Evolutionary conservation across 148 eudicot species (phyloP), one percentile per base, ranked within the genome.

Genomic region (Camellia lanceoleosa): DNA sequence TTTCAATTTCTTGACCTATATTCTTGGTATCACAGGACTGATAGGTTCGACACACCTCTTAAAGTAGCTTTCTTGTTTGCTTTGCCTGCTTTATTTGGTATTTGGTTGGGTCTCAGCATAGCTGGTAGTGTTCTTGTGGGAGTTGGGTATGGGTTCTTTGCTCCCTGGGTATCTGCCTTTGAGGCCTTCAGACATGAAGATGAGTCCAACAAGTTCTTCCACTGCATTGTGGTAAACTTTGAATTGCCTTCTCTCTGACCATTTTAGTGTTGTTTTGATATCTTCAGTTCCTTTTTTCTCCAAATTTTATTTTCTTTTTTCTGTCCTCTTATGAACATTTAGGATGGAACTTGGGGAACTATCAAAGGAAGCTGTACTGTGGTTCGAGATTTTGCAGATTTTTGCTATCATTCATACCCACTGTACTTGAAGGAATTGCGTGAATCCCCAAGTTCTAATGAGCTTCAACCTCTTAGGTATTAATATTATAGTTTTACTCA

Each of bases 341-440:
- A 95, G 99, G 98, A 95, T 84, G 99, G 99, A 81, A 95, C 97
- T 71, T 89, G 92, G 97, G 93, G 84, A 9, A 91, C 97, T 70
- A 76, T 95, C 77, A 88, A 87, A 83, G 97, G 94, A 62, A 93
- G 99, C 80, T 95, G 97, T 81, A 95, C 92, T 1, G 93, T 84
- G 19, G 99, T 93, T 78, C 89, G 90, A 13, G 99, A 95, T 89
- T 95, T 95, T 81, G 92, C 91, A 3, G 99, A 93, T 83, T 61
- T 93, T 63, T 93, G 98, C 83, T 80, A 89, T 69, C 92, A 92
- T 78, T 93, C 97, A 4, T 96, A 96, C 59, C 95, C 93, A 3
- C 76, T 89, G 78, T 92, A 88, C 85, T 84, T 93, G 82, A 90
- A 86, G 82, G 97, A 93, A 88, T 84, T 92, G 68, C 91, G 90